Percentiles rank a stretch among this genome's conserved stretches.
Conservation (phyloP, 768 basidiomycete species). For the Mycena crocata region DNA sequence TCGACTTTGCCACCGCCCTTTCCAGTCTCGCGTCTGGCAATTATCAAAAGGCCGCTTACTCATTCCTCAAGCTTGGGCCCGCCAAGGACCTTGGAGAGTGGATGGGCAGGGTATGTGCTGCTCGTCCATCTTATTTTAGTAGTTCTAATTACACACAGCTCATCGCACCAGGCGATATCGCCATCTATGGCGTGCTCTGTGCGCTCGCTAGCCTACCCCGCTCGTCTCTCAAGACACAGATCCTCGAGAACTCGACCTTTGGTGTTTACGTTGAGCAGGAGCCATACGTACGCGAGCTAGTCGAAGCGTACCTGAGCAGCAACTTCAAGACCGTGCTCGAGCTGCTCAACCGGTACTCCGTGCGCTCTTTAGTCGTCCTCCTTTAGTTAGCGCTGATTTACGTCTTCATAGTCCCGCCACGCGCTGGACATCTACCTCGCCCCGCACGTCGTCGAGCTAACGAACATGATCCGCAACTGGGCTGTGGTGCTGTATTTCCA, state of each 20-base stretch:
- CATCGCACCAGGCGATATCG: slow-evolving; percentile 85
- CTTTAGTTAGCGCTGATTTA: not conserved
- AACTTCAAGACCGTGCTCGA: slow-evolving; percentile 88
- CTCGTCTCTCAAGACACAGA: slow-evolving; percentile 71
- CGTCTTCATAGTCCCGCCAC: slow-evolving; percentile 61
- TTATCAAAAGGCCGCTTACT: slow-evolving; percentile 85
- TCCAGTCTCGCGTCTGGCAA: slow-evolving; percentile 76
- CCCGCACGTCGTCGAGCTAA: slow-evolving; percentile 73
- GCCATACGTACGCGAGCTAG: slow-evolving; percentile 86
- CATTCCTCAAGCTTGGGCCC: slow-evolving; percentile 77
- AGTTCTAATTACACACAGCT: slow-evolving; percentile 55
- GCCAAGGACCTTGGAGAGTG: slow-evolving; percentile 80
- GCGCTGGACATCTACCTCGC: slow-evolving; percentile 82
- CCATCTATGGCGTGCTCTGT: slow-evolving; percentile 87
- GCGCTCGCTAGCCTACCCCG: slow-evolving; percentile 84
- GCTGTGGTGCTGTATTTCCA: slow-evolving; percentile 91
- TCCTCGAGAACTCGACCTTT: slow-evolving; percentile 79
- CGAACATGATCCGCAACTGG: slow-evolving; percentile 76
- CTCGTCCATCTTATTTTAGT: not conserved
- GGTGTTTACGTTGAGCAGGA: slow-evolving; percentile 86
- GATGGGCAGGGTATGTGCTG: slow-evolving; percentile 75
- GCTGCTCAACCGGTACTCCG: slow-evolving; percentile 78
- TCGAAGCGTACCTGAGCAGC: slow-evolving; percentile 88
- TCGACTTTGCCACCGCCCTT: slow-evolving; percentile 85
- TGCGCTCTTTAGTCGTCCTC: not conserved